Conservation (phyloP, 2,329 filamentous ascomycete species). For the Gnomoniopsis sp. region DNA sequence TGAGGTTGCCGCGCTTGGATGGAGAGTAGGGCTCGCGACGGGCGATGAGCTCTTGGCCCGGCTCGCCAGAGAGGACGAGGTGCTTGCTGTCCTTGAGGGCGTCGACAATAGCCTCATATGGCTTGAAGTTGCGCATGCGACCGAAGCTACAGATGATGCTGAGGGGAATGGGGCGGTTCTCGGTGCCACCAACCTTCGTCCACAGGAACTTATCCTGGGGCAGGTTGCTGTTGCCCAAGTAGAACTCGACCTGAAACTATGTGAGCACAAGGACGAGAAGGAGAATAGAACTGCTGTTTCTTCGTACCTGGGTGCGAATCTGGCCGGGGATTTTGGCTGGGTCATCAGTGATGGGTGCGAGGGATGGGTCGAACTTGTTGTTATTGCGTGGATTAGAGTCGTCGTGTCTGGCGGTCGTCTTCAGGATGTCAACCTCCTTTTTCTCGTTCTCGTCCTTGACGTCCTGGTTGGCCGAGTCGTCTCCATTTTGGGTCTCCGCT, state of each 20-base stretch:
- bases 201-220: constrained; percentile 86
- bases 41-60: constrained; percentile 62
- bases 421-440: constrained; percentile 31
- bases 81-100: constrained; percentile 34
- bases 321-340: constrained; percentile 72
- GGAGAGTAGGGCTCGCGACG: constrained; percentile 54
- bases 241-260: constrained; percentile 80
- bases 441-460: constrained; percentile 21
- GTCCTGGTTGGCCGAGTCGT: constrained; percentile 23
- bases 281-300: not conserved
- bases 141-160: constrained; percentile 81
- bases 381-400: constrained; percentile 46
- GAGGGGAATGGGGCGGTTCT: constrained; percentile 79
- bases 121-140: constrained; percentile 94
- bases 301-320: constrained; percentile 76
- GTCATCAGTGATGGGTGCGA: constrained; percentile 69
- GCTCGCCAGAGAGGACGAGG: constrained; percentile 70
- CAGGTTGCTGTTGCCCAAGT: constrained; percentile 90
- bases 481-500: constrained; percentile 22
- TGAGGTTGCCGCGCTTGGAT: constrained; percentile 56
- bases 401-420: constrained; percentile 40
- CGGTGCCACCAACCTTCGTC: constrained; percentile 68
- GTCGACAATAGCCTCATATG: constrained; percentile 74
- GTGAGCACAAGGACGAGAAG: constrained; percentile 13
- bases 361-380: constrained; percentile 67